Base-by-base conservation (phyloP, 2,329 filamentous ascomycete genomes). In the Phialophora expanda region DNA sequence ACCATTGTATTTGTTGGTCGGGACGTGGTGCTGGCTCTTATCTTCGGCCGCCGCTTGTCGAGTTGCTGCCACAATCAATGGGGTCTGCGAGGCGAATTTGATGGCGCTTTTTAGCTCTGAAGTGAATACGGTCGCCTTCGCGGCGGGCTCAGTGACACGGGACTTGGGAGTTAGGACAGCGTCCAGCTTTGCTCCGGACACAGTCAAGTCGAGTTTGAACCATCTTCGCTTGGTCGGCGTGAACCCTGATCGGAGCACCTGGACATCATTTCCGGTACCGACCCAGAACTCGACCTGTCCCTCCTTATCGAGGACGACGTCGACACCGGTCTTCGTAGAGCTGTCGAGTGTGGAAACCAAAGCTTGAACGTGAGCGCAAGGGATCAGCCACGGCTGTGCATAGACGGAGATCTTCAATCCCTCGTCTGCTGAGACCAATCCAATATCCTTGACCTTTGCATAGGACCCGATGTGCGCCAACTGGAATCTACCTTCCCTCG, bases 391-490 rank as follows among this genome's bases (percentile, higher is more conserved):
- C 9, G 32, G 32, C 32, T 34, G 32, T 34, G 32, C 32, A 34
- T 34, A 34, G 32, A 34, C 32, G 9, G 32, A 34, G 32, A 34
- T 34, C 32, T 12, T 34, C 32, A 34, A 12, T 34, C 32, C 32
- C 11, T 34, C 32, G 12, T 34, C 30, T 30, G 14, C 41, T 38
- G 34, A 41, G 4, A 20, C 17, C 20, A 22, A n/a, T 61, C 56
- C 58, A 58, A 17, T 54, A n/a, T n/a, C 22, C 32, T 34, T 34
- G 22, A 69, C 51, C 8, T 54, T 11, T 2, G 54, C 67, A 41
- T 69, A 69, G 4, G 67, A 67, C 5, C 65, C 67, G n/a, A 50
- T 14, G 6, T 46, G 61, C 9, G 65, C 67, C n/a, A 56, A 20
- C 51, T 69, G 67, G 28, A 63, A 63, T 9, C 59, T 30, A 20